Base-by-base conservation (phyloP, 1,139 yeast species). In the Blastobotrys apis region DNA sequence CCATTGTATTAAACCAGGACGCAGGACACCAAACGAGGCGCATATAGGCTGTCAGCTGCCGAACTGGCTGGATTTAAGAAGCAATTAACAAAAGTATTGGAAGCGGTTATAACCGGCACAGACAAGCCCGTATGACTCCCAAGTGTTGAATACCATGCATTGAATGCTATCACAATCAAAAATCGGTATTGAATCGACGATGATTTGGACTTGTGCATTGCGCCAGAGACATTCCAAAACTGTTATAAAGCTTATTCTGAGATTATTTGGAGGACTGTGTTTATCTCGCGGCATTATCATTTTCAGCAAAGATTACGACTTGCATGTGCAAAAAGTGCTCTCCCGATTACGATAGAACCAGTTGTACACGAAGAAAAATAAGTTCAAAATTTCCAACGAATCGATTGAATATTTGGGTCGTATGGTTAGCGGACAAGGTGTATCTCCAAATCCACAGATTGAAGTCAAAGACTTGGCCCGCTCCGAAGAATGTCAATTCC, bases 211-310 rank as follows among this genome's bases (percentile, higher is more conserved):
- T 45, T 53, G 12, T 39, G 47, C 12, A 52, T 47, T 30, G 57
- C 53, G 9, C 58, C 58, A 1, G 55, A 53, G 1, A 50, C 57
- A 4, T 54, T 54, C 9, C 58, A 49, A 39, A 21, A 52, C 27
- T 3, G 31, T 47, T 53, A 53, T 53, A 50, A 53, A 33, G 40
- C 42, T 10, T 16, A 51, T 5, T 41, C 52, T 22, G 26, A 49
- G 31, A 27, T 43, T 22, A 38, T 47, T 3, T 32, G 40, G 31
- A 25, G 29, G 12, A 56, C 50, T 43, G 56, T 52, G 9, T 36
- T 41, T 5, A 55, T 52, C 3, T 61, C 41, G 61, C n/a, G 66
- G 59, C 42, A 64, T 61, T 43, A 52, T 64, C n/a, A 30, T 62
- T 17, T 52, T 59, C n/a, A n/a, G n/a, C 10, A 45, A 47, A n/a